These are phyloP conservation scores for Colletotrichum caudatum DNA, from an alignment of 2,329 filamentous ascomycete genomes.

Conservation along the genomic window DNA sequence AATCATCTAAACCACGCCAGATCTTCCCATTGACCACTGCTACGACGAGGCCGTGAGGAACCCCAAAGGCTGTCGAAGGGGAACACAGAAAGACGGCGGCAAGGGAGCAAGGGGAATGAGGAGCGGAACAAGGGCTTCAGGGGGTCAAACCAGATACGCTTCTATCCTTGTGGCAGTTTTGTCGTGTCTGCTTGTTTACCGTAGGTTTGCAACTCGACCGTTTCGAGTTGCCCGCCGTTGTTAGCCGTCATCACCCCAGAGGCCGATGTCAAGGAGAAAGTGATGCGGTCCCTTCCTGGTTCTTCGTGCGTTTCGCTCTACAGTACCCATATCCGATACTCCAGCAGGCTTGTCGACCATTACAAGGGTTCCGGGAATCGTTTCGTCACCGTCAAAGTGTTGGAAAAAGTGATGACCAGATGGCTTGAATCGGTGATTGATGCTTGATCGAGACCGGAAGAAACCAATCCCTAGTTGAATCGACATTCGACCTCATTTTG, in stretches of 20 bases:
- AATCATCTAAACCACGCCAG: background rate
- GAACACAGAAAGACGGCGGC: background rate
- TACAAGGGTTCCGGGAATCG: no score
- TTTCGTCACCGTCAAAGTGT: background rate
- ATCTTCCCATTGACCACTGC: background rate
- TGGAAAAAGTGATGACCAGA: background rate
- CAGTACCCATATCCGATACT: background rate
- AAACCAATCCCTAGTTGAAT: background rate
- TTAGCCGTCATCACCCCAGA: background rate
- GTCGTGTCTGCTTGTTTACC: background rate
- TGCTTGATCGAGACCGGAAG: background rate
- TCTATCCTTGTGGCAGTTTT: background rate
- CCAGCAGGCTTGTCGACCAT: background rate
- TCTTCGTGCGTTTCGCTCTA: background rate
- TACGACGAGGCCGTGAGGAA: background rate
- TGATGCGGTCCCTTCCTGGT: no score
- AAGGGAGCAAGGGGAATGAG: no score
- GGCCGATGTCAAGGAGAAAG: background rate
- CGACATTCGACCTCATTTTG: background rate
- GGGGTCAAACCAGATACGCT: no score
- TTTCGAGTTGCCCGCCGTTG: background rate
- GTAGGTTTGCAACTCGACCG: background rate
- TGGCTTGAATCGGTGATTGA: no score
- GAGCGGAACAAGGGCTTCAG: background rate
- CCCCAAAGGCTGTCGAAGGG: background rate